phyloP scores from a whole-genome alignment of 2,329 filamentous ascomycete species.

The Xylariaceae sp. region DNA sequence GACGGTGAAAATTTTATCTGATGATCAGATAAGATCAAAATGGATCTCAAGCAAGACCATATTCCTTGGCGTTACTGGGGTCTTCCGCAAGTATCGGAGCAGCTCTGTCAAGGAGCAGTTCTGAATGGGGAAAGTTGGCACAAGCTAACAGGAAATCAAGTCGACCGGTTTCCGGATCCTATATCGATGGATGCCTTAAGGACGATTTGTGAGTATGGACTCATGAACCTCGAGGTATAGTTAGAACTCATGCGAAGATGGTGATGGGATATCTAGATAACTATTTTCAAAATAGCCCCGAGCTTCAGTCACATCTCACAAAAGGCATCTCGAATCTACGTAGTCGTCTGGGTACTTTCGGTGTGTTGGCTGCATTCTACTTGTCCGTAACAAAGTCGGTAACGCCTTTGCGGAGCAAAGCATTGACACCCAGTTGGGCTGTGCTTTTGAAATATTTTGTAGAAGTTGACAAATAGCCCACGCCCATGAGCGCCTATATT shows the following conservation, averaged over 20 bases:
- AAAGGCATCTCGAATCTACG: too few species aligned
- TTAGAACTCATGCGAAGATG: slow-evolving; percentile 11
- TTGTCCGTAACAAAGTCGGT: too few species aligned
- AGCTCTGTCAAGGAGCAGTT: slow-evolving; percentile 18
- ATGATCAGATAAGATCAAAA: slow-evolving; percentile 41
- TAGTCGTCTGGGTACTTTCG: not conserved
- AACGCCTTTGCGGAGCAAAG: too few species aligned
- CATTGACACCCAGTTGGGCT: too few species aligned
- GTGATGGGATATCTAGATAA: not conserved
- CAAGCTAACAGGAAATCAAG: not conserved
- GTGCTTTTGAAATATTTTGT: too few species aligned
- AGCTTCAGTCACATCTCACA: too few species aligned
- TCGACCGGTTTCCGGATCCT: too few species aligned
- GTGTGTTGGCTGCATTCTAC: not conserved
- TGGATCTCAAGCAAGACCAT: slow-evolving; percentile 20
- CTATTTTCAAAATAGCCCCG: not conserved
- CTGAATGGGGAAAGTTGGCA: slow-evolving; percentile 23
- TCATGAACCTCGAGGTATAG: slow-evolving; percentile 1
- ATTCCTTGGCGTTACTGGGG: slow-evolving; percentile 32
- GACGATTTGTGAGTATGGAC: too few species aligned
- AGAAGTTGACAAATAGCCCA: too few species aligned
- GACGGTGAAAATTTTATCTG: slow-evolving; percentile 28
- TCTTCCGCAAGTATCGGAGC: slow-evolving; percentile 24
- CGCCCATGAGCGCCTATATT: too few species aligned
- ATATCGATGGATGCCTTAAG: too few species aligned